Evolutionary conservation across 768 basidiomycete genomes (phyloP).

Genomic region (Leccinum arenicola): DNA sequence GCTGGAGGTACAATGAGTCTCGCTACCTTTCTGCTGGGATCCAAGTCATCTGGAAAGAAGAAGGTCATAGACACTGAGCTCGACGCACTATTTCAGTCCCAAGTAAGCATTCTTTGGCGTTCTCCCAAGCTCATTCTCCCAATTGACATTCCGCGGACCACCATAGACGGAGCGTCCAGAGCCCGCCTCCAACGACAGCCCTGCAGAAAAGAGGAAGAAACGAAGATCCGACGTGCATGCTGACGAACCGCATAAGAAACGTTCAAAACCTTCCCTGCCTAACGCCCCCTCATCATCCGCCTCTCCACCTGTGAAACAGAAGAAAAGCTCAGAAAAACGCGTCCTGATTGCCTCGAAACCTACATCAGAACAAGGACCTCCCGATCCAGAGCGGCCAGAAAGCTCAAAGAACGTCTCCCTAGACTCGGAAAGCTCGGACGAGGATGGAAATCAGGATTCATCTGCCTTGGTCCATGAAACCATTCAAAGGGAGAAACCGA

Average conservation of each 20-base stretch:
- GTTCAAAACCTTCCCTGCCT: constrained; percentile 8
- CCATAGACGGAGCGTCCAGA: constrained; percentile 10
- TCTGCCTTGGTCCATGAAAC: constrained; percentile 65
- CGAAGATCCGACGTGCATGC: constrained; percentile 11
- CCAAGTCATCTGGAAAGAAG: constrained; percentile 31
- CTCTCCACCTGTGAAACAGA: constrained; percentile 16
- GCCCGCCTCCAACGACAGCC: constrained; percentile 3
- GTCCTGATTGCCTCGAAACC: not conserved
- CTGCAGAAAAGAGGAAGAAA: constrained; percentile 11
- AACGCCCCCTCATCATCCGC: constrained; percentile 18
- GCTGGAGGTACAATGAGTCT: constrained; percentile 42
- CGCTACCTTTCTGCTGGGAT: constrained; percentile 48
- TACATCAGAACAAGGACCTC: not conserved
- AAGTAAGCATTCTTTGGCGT: constrained; percentile 38
- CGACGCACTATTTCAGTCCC: constrained; percentile 57
- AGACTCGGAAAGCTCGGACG: constrained; percentile 28
- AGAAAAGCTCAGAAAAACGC: constrained; percentile 14
- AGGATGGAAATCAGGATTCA: constrained; percentile 31
- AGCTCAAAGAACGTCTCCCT: constrained; percentile 5
- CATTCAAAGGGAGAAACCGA: constrained; percentile 30
- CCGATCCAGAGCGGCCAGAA: not conserved
- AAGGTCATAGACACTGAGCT: constrained; percentile 56
- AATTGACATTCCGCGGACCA: not conserved
- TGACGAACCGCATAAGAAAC: constrained; percentile 19
- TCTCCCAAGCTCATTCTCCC: constrained; percentile 2